Conservation (phyloP, 345 rosid species). For the Camelina laxa region DNA sequence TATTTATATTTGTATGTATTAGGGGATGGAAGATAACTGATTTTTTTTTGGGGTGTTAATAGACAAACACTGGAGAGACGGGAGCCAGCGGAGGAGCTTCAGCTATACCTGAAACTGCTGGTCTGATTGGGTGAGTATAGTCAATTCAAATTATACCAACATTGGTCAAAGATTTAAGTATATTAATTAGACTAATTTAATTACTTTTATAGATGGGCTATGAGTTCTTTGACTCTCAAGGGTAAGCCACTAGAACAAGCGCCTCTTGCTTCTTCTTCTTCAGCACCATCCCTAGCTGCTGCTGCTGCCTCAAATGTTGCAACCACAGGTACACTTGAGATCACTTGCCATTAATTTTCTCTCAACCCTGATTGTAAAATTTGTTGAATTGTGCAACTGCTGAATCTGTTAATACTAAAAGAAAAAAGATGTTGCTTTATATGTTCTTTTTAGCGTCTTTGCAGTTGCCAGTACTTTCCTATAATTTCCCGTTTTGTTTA, state of each 20-base stretch:
- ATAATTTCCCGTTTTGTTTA: neutral
- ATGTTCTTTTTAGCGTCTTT: neutral
- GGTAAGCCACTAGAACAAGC: slow-evolving; percentile 90
- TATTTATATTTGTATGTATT: neutral
- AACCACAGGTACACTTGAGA: slow-evolving; percentile 63
- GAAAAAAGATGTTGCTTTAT: slow-evolving; percentile 3
- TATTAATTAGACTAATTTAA: slow-evolving; percentile 11
- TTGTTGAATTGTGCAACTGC: neutral
- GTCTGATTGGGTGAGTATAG: slow-evolving; percentile 84
- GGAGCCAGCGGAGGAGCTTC: slow-evolving; percentile 63
- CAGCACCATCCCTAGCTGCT: slow-evolving; percentile 53
- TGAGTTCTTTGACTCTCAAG: slow-evolving; percentile 96
- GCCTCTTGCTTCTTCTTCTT: slow-evolving; percentile 63
- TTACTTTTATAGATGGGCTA: slow-evolving; percentile 79
- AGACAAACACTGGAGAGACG: slow-evolving; percentile 70
- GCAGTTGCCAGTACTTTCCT: neutral
- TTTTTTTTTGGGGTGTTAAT: slow-evolving; percentile 8
- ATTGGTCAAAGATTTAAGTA: neutral
- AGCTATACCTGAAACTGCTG: slow-evolving; percentile 79
- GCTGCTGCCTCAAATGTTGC: slow-evolving; percentile 61
- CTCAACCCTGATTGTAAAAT: slow-evolving; percentile 9
- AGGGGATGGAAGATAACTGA: slow-evolving; percentile 9
- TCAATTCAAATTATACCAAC: neutral
- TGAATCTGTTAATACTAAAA: slow-evolving; percentile 1
- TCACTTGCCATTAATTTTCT: neutral